phyloP scores from a whole-genome alignment of 441 rosid genomes.

The Adansonia rubrostipa region DNA sequence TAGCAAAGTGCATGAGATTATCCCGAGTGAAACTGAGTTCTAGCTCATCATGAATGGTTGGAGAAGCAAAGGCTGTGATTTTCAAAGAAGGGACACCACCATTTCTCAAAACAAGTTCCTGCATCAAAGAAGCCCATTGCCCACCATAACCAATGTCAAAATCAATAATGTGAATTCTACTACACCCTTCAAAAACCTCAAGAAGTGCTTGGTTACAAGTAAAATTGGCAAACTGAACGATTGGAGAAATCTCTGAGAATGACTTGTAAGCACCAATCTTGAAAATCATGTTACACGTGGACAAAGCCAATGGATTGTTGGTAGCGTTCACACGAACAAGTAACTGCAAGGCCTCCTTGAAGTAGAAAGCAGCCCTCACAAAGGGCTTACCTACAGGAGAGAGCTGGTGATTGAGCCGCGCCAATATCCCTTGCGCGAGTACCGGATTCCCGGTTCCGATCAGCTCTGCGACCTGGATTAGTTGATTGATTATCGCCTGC shows the following conservation, averaged over 20 bases:
- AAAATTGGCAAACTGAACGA: slow-evolving; percentile 71
- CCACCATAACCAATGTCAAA: slow-evolving; percentile 77
- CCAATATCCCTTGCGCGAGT: slow-evolving; percentile 99
- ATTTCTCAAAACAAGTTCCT: slow-evolving; percentile 61
- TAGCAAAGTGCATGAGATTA: slow-evolving; percentile 60
- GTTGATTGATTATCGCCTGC: slow-evolving; percentile 56
- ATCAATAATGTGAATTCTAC: slow-evolving; percentile 61
- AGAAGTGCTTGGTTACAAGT: slow-evolving; percentile 72
- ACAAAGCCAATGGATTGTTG: slow-evolving; percentile 34
- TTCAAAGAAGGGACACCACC: slow-evolving; percentile 53
- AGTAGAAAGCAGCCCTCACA: slow-evolving; percentile 79
- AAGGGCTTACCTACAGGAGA: slow-evolving; percentile 80
- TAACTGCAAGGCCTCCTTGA: slow-evolving; percentile 80
- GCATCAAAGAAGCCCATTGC: slow-evolving; percentile 83
- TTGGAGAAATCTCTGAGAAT: slow-evolving; percentile 72
- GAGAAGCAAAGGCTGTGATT: slow-evolving; percentile 62
- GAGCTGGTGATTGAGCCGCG: slow-evolving; percentile 99
- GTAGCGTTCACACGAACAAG: slow-evolving; percentile 41
- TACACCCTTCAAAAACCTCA: slow-evolving; percentile 55
- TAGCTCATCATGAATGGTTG: slow-evolving; percentile 49
- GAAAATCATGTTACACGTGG: slow-evolving; percentile 49
- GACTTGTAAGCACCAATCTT: slow-evolving; percentile 66
- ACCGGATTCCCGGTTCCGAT: slow-evolving; percentile 65
- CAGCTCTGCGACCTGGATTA: slow-evolving; percentile 65
- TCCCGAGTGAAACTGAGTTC: slow-evolving; percentile 65